Base-by-base conservation (phyloP, 2,329 filamentous ascomycete species). In the Albophoma yamanashiensis region DNA sequence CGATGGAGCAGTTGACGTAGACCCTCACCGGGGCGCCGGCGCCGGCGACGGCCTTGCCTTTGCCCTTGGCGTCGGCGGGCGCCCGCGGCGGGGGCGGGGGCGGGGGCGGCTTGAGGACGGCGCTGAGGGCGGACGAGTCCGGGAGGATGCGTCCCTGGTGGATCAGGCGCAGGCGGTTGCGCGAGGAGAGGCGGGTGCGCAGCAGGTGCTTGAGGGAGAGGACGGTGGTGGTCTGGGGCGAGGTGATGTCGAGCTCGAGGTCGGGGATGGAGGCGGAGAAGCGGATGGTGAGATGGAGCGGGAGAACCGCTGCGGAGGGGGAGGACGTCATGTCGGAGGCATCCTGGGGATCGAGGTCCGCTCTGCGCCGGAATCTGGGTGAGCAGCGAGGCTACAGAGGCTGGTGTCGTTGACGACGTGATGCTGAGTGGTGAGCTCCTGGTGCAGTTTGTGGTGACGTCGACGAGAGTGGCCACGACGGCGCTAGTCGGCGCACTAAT, bases 1-100 rank as follows among this genome's bases (percentile, higher is more conserved):
- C 92, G 61, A 97, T 89, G 64, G 91, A 93, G 80, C 93, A 97
- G 77, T 96, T 95, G 62, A 97, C 88, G 73, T 96, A 97, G 68
- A 96, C 83, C 53, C 88, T 82, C 58, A 74, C 31, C 64, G 39
- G 75, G 71, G 17, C 59, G 27, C 31, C 40, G 3, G n/a, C 42
- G 58, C 55, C 59, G 50, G 7, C 43, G 14, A 25, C 42, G 45
- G 22, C 45, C 68, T 74, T 74, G 40, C 65, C 66, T 53, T 72
- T 69, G 25, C 67, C 64, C 62, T 70, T 67, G 62, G 71, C 53
- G 8, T 65, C 60, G 60, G 67, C 64, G 55, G 78, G 64, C 64
- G 43, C n/a, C 14, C 81, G 79, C 0, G 83, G 82, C 0, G 82
- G 77, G 0, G 85, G 81, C 0, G 82, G 77, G 0, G 85, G 81